Evolutionary conservation across 2,329 filamentous ascomycete genomes (phyloP), one percentile per base, ranked within the genome.

Genomic region (Orbilia brochopaga): DNA sequence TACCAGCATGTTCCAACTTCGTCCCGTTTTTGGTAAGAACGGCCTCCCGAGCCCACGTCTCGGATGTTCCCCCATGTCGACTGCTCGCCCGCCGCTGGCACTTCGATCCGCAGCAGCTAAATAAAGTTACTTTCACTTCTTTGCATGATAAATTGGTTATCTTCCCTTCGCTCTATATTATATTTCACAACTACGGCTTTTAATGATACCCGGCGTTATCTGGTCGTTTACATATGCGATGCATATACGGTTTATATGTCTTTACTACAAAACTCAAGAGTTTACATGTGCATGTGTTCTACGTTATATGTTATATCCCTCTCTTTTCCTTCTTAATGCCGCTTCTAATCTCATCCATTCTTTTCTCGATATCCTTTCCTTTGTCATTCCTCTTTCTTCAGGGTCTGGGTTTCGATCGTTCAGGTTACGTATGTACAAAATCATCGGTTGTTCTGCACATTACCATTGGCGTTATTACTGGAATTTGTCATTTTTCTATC

Each of bases 141-240:
- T 42, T 21, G 27, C 13, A 27, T 23, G 21, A 40, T 56, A 37
- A 17, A 24, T 53, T 65, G 57, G 15, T 44, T 52, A 37, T 23
- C 35, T 62, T 53, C 48, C 52, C 13, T 62, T 55, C 13, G 40
- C 15, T 24, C 44, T 37, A 48, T 48, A 48, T 21, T 21, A 13
- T 32, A 37, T 52, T 60, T 52, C 15, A 52, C 30, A 23, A 37
- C 13, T 60, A 51, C 10, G 17, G 51, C 11, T 62, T 65, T 65
- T 72, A 72, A 72, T 72, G 67, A 72, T 72, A 72, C 67, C 67
- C 67, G 67, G 67, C 60, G 67, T 72, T 51, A 65, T 61, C 35
- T 54, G 15, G 44, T 48, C 19, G 15, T 32, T 32, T 32, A 32
- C 27, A 19, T 32, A 19, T 23, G 19, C 19, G 4, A 48, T 48